A percentile compares a stretch with the other conserved stretches of the same genome.
Conservation (phyloP, 768 basidiomycete species). For the Cubamyces sp. region DNA sequence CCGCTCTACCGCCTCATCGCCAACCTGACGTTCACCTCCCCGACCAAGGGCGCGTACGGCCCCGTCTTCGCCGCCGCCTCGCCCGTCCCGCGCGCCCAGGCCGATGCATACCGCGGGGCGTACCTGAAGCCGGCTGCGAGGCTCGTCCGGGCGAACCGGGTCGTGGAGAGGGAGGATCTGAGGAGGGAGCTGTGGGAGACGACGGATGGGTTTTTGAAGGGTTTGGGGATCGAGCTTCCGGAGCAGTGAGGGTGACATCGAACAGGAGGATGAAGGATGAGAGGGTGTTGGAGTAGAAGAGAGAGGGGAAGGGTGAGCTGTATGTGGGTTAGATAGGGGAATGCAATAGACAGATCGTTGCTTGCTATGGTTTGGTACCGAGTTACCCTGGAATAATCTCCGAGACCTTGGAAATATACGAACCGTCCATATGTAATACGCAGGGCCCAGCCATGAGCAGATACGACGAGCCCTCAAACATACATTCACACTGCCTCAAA, state of each 20-base stretch:
- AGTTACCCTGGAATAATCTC: too few species aligned
- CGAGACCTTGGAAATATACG: too few species aligned
- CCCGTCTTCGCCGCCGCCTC: constrained; percentile 30
- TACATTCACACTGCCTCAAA: not conserved
- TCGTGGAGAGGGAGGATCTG: constrained; percentile 11
- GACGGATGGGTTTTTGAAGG: constrained; percentile 27
- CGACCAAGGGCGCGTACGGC: constrained; percentile 26
- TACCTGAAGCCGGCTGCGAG: constrained; percentile 23
- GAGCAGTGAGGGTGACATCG: not conserved
- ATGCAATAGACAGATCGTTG: too few species aligned
- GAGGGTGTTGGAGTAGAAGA: too few species aligned
- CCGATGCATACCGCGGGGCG: constrained; percentile 16
- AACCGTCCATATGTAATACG: too few species aligned
- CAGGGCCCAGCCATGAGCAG: too few species aligned
- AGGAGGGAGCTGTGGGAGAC: constrained; percentile 31
- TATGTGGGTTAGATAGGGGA: too few species aligned
- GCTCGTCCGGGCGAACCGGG: constrained; percentile 3
- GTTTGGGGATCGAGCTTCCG: constrained; percentile 14
- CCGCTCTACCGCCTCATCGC: constrained; percentile 22
- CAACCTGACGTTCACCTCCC: constrained; percentile 12
- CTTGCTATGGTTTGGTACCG: too few species aligned
- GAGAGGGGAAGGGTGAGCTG: too few species aligned
- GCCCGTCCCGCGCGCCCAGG: constrained; percentile 19
- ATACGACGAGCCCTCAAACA: too few species aligned
- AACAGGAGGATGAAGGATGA: not conserved